Evolutionary conservation across 192 early-diverging fungal genomes (phyloP), one percentile per base, ranked within the genome.

Genomic region (Borealophlyctis nickersoniae): DNA sequence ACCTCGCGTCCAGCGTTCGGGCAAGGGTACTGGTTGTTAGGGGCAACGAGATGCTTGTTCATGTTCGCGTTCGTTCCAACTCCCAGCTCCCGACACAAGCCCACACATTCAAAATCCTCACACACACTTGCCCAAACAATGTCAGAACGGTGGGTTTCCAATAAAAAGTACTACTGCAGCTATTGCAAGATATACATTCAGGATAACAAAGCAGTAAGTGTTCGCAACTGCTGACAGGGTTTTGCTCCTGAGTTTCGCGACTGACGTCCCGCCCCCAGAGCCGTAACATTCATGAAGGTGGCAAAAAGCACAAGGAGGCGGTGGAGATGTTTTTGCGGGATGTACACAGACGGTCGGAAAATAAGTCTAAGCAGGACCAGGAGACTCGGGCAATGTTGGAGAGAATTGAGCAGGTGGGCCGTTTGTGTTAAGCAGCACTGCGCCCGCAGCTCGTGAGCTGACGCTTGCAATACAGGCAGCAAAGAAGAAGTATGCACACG

Each of bases 301-400:
- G 90, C 14, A 77, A 74, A 36, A 88, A 89, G 39, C 92, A 94
- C 77, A 92, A 90, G 69, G 87, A 89, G n/a, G 89, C 87, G 67
- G 86, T 91, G 1, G 87, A 89, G 63, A 76, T 77, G 33, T 91
- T 88, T 63, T 56, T 94, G 39, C 83, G 87, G 24, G 77, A 87
- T 50, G 79, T 89, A 29, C 77, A 84, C 49, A 85, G 85, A 58
- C 63, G 68, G 4, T 78, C 81, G 26, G 80, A 80, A 22, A 81
- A 82, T 30, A 81, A 83, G 71, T 67, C 84, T 31, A 67, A 78
- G 60, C 69, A 71, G 57, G 83, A 91, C 65, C 75, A 87, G 39
- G 81, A 91, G 36, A 82, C 74, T 34, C 22, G 11, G 28, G 60
- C 53, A 5, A 69, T 69, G 67, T 11, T 69, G 51, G 67, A 48